Conservation (phyloP, 148 eudicot genomes). For the Amaranthus palmeri region DNA sequence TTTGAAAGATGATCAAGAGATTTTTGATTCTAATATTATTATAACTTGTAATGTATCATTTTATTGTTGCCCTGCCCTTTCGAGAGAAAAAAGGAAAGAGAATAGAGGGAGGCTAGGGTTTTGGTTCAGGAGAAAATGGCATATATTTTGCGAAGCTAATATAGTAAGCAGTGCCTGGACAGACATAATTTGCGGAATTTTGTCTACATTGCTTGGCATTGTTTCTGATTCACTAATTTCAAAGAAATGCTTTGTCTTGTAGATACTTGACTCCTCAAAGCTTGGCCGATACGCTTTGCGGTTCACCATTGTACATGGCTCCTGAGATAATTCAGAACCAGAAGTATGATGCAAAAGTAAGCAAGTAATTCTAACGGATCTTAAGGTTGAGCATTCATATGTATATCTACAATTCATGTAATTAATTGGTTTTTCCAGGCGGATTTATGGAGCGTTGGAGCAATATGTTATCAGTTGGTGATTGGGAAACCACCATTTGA, state of each 20-base stretch:
- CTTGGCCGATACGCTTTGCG: conserved; percentile 54
- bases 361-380: conserved; percentile 16
- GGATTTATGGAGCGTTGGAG: conserved; percentile 60
- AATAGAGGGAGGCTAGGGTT: too few species aligned
- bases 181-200: not conserved
- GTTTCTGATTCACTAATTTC: conserved; percentile 3
- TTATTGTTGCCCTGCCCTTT: too few species aligned
- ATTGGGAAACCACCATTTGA: conserved; percentile 45
- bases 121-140: too few species aligned
- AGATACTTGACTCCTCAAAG: conserved; percentile 46
- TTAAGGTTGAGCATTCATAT: not conserved
- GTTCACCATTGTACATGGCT: conserved; percentile 54
- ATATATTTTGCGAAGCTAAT: too few species aligned
- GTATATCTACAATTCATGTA: not conserved
- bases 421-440: conserved; percentile 29
- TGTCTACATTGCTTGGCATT: conserved; percentile 1
- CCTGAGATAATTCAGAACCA: conserved; percentile 52
- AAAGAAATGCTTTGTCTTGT: conserved; percentile 16
- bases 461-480: conserved; percentile 44
- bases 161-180: too few species aligned
- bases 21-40: too few species aligned
- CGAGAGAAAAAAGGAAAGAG: too few species aligned
- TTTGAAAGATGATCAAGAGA: too few species aligned
- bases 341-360: conserved; percentile 47
- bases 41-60: too few species aligned